phyloP scores from a whole-genome alignment of 805 yeast species.

The Candida hispaniensis region DNA sequence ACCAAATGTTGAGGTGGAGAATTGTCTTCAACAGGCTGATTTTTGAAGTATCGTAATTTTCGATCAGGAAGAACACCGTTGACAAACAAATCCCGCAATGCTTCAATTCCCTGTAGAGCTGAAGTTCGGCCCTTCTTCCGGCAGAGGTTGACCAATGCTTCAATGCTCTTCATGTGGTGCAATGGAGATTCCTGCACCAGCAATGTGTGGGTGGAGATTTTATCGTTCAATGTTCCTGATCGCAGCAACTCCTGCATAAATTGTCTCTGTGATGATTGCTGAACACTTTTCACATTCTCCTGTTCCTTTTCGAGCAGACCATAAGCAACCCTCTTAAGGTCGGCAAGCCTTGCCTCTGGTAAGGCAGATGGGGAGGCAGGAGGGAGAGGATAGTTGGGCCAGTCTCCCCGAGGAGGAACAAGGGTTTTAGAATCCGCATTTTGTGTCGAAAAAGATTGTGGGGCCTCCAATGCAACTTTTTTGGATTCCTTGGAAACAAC shows the following conservation, averaged over 20 bases:
- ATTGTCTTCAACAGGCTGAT: conserved; percentile 46
- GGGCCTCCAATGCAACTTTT: conserved; percentile 19
- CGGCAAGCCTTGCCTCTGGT: conserved; percentile 41
- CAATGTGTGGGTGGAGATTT: conserved; percentile 86
- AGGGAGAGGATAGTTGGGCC: conserved; percentile 54
- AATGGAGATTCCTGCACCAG: conserved; percentile 91
- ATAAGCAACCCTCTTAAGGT: conserved; percentile 56
- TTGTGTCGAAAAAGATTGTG: no score
- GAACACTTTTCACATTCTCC: conserved; percentile 53
- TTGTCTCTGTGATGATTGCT: conserved; percentile 69
- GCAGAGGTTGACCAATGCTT: conserved; percentile 65
- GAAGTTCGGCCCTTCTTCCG: conserved; percentile 89
- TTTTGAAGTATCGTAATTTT: conserved; percentile 67
- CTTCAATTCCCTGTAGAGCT: conserved; percentile 79
- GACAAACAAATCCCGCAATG: conserved; percentile 77
- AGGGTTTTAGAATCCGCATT: conserved; percentile 16
- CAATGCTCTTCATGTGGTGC: conserved; percentile 77
- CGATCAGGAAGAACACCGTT: conserved; percentile 78
- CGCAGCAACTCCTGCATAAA: conserved; percentile 80
- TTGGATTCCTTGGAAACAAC: conserved; percentile 7
- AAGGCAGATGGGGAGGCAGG: conserved; percentile 23
- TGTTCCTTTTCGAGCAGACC: conserved; percentile 60
- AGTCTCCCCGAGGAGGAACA: conserved; percentile 55
- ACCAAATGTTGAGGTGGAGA: conserved; percentile 50
- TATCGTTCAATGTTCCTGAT: conserved; percentile 90